Conservation (phyloP, 257 asterid genomes). For the Buddleja alternifolia region DNA sequence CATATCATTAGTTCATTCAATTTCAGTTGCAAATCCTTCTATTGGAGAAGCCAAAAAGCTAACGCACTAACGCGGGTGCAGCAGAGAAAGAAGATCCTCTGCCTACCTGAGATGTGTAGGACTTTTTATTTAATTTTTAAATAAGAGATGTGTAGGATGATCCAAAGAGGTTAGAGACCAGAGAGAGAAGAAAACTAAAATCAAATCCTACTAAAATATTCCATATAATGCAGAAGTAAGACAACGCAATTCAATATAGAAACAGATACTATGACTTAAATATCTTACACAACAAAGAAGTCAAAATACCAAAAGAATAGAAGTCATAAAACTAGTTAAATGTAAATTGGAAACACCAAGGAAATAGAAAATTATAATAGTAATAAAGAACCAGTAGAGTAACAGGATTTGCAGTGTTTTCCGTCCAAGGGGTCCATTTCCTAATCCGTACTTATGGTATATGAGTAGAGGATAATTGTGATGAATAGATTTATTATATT, state of each 20-base stretch:
- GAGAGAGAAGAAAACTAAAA: constrained; percentile 20
- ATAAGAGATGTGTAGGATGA: not conserved
- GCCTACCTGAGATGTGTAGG: not conserved
- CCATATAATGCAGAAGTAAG: not conserved
- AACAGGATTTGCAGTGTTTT: constrained; percentile 2
- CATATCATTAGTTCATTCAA: constrained; percentile 5
- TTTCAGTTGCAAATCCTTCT: constrained; percentile 21
- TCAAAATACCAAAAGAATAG: not conserved
- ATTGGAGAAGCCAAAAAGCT: constrained; percentile 14
- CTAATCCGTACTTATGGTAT: not conserved
- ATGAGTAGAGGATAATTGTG: not conserved
- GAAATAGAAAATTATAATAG: constrained; percentile 4
- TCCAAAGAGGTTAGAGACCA: not conserved
- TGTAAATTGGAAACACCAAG: constrained; percentile 14
- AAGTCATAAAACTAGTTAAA: not conserved
- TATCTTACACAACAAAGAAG: constrained; percentile 21
- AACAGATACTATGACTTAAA: constrained; percentile 3
- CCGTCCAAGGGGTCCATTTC: constrained; percentile 19
- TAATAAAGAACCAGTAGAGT: not conserved
- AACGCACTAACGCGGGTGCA: not conserved
- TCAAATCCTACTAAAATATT: not conserved
- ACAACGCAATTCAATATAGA: constrained; percentile 1
- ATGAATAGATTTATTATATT: constrained; percentile 4
- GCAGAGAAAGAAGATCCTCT: constrained; percentile 10
- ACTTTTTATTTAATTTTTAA: too few relatives aligned